Conservation (phyloP, 2,329 filamentous ascomycete genomes). For the Westerdykella aurantiaca region DNA sequence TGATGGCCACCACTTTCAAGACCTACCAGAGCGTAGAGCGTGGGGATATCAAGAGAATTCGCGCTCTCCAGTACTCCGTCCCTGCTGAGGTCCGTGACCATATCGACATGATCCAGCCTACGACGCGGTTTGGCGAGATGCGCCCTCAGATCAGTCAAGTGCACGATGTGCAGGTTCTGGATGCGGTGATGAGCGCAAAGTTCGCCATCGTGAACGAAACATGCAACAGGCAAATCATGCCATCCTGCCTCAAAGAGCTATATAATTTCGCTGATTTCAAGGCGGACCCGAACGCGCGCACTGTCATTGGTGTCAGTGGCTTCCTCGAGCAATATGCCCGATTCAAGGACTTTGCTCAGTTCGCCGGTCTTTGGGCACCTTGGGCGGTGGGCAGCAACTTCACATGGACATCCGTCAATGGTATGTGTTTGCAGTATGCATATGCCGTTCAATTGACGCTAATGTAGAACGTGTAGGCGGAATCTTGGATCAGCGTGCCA, state of each 20-base stretch:
- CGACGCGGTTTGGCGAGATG: constrained; percentile 55
- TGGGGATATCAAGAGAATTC: constrained; percentile 44
- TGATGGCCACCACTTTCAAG: constrained; percentile 55
- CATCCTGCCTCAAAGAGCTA: constrained; percentile 43
- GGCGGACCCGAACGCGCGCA: constrained; percentile 31
- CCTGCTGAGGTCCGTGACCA: constrained; percentile 50
- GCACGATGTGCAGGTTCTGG: constrained; percentile 12
- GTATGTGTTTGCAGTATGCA: constrained; percentile 19
- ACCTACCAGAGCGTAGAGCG: constrained; percentile 48
- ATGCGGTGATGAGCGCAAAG: constrained; percentile 4
- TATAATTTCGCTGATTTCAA: constrained; percentile 42
- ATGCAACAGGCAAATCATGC: constrained; percentile 44
- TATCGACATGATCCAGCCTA: constrained; percentile 60
- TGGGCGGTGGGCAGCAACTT: constrained; percentile 42
- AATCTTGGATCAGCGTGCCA: constrained; percentile 30
- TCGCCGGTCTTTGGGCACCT: constrained; percentile 37
- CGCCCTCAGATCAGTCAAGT: constrained; percentile 39
- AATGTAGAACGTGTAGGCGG: constrained; percentile 15
- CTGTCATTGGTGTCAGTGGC: constrained; percentile 42
- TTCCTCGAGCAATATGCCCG: constrained; percentile 47
- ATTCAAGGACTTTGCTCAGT: constrained; percentile 42
- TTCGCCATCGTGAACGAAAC: constrained; percentile 26
- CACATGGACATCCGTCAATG: constrained; percentile 40
- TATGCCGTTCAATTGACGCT: not conserved
- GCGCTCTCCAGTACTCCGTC: constrained; percentile 57